These are phyloP conservation scores for Euphorbia pulcherrima DNA, from an alignment of 345 rosid genomes.

Conservation along the genomic window DNA sequence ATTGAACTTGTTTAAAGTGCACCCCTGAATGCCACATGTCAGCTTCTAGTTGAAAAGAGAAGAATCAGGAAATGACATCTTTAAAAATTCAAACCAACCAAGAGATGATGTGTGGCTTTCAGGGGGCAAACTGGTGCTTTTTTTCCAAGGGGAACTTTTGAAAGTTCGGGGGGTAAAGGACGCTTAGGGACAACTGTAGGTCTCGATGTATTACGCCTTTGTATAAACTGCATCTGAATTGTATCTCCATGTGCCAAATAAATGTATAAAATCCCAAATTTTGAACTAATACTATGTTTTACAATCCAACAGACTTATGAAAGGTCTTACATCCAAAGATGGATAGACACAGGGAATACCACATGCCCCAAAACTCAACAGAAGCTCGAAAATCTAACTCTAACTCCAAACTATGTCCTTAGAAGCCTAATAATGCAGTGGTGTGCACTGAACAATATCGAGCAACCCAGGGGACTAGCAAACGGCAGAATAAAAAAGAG, in stretches of 20 bases:
- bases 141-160: too few relatives aligned
- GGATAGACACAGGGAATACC: constrained; percentile 84
- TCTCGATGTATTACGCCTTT: too few relatives aligned
- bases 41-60: too few relatives aligned
- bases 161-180: too few relatives aligned
- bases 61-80: too few relatives aligned
- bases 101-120: too few relatives aligned
- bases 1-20: too few relatives aligned
- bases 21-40: too few relatives aligned
- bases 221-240: background rate
- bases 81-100: too few relatives aligned
- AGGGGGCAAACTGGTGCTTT: too few relatives aligned
- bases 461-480: constrained; percentile 56
- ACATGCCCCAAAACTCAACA: constrained; percentile 97
- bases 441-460: constrained; percentile 67
- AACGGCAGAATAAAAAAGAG: constrained; percentile 57
- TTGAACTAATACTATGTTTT: constrained; percentile 1
- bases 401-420: constrained; percentile 84
- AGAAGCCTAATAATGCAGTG: constrained; percentile 82
- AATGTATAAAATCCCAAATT: background rate
- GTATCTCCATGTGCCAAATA: background rate
- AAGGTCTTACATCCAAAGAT: constrained; percentile 87
- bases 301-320: constrained; percentile 76
- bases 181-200: too few relatives aligned
- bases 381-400: constrained; percentile 68